These are phyloP conservation scores for Paecilomyces variotii DNA, from an alignment of 2,329 filamentous ascomycete genomes.

Conservation along the genomic window DNA sequence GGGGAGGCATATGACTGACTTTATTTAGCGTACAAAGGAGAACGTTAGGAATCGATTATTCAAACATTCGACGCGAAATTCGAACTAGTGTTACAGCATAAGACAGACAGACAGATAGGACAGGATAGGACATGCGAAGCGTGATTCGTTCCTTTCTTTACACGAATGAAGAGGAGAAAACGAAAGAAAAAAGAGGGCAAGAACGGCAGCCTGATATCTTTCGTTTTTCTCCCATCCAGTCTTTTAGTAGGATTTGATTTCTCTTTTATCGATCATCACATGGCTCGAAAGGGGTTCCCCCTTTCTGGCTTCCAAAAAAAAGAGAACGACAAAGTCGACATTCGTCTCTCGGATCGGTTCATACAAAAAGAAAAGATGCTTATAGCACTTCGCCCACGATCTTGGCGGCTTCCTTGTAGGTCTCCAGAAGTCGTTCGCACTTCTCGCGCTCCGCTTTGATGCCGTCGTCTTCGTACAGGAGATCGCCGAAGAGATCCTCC, in stretches of 20 bases:
- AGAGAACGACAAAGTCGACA: background rate
- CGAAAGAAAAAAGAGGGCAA: background rate
- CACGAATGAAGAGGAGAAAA: background rate
- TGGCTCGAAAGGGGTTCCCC: background rate
- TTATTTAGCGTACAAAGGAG: too few relatives aligned
- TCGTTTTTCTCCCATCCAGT: background rate
- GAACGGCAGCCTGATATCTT: background rate
- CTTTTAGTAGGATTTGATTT: background rate
- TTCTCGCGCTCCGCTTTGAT: constrained; percentile 98
- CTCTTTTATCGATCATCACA: background rate
- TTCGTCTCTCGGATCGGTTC: constrained; percentile 1
- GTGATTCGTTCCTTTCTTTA: background rate
- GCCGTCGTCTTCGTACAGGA: constrained; percentile 93
- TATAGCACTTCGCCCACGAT: constrained; percentile 95
- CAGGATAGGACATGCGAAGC: background rate
- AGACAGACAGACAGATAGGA: background rate
- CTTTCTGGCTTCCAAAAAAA: background rate
- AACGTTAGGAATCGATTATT: too few relatives aligned
- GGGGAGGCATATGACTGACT: too few relatives aligned
- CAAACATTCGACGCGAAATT: too few relatives aligned
- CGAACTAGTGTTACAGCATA: background rate
- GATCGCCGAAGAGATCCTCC: constrained; percentile 80
- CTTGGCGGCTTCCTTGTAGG: constrained; percentile 95
- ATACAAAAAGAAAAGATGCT: constrained; percentile 3
- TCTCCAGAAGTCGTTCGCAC: constrained; percentile 90